Percentiles rank a stretch among this genome's conserved stretches.
Conservation (phyloP, 106 monocot genomes). For the Dioscorea dumetorum region DNA sequence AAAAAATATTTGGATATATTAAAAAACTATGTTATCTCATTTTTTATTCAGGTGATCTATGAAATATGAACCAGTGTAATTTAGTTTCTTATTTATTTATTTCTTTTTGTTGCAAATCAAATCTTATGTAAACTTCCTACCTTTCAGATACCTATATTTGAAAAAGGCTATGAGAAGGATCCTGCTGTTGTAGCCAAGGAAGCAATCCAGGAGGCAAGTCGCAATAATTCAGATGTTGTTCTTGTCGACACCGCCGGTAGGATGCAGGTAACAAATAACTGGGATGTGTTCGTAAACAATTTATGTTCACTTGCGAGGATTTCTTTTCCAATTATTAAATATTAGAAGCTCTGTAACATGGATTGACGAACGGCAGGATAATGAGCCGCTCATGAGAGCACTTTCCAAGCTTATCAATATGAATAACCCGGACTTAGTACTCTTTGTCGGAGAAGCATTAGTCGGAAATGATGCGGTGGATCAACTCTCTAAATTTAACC, state of each 20-base stretch:
- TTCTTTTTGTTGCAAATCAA: too few species aligned
- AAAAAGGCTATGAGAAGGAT: conserved; percentile 98
- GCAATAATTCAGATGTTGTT: not conserved
- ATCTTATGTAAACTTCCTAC: conserved; percentile 16
- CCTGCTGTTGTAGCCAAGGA: conserved; percentile 97
- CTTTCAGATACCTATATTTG: conserved; percentile 82
- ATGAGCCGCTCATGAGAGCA: conserved; percentile 96
- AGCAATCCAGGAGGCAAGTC: not conserved
- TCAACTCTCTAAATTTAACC: conserved; percentile 91
- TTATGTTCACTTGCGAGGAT: conserved; percentile 26
- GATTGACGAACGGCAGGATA: conserved; percentile 39
- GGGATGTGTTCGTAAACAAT: not conserved
- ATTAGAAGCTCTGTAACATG: not conserved
- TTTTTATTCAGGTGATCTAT: too few species aligned
- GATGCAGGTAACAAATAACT: conserved; percentile 66
- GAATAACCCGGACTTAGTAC: conserved; percentile 87
- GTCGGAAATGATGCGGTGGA: conserved; percentile 99
- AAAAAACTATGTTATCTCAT: too few species aligned
- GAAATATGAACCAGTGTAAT: not conserved
- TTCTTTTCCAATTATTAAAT: too few species aligned
- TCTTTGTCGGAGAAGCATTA: conserved; percentile 96
- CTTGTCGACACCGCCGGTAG: conserved; percentile 70
- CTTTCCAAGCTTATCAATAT: conserved; percentile 98
- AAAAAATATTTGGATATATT: too few species aligned
- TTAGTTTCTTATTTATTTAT: not conserved